Evolutionary conservation across 768 basidiomycete genomes (phyloP), one percentile per base, ranked within the genome.

Genomic region (Rhodotorula diobovata): DNA sequence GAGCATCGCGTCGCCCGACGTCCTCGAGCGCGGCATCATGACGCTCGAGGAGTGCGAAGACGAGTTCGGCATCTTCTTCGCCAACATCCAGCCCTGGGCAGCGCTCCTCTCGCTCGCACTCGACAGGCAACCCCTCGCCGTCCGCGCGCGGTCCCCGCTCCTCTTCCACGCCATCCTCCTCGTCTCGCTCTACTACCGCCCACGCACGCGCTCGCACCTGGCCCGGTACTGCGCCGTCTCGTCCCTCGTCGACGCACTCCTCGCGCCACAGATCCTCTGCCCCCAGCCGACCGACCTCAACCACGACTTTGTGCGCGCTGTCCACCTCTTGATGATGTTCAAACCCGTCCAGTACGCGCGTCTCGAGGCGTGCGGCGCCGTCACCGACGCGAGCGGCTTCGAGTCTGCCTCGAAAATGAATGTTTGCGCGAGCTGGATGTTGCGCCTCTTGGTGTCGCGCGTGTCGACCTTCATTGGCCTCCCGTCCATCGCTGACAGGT

Each of bases 111-210:
- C 64, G 30, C 48, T 53, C 9, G 58, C 70, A 5, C 61, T 71
- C 51, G 70, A 75, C 58, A 41, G 70, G 12, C 51, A 66, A 2
- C 57, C 70, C 9, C 57, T 55, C 35, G 61, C 34, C 51, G 67
- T 75, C 21, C 63, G 71, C 0, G 62, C 63, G 21, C 70, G 70
- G 9, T 74, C 73, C 2, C 70, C 70, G 2, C 67, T 75, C 15
- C 70, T 75, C 23, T 75, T 71, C 61, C 71, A 75, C 55, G 63
- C 67, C 41, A 72, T 75, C 23, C 70, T 75, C 46, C 67, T 75
- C 51, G 23, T 59, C 39, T 59, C 67, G 12, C 46, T 72, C 28
- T 75, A 75, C 70, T 75, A 69, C 43, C 74, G 70, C 43, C 63
- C 66, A 1, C 66, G 70, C 18, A 68, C 67, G 1, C 39, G 61